Evolutionary conservation across 2,329 filamentous ascomycete species (phyloP), one percentile per base, ranked within the genome.

Genomic region (Venturia carpophila): DNA sequence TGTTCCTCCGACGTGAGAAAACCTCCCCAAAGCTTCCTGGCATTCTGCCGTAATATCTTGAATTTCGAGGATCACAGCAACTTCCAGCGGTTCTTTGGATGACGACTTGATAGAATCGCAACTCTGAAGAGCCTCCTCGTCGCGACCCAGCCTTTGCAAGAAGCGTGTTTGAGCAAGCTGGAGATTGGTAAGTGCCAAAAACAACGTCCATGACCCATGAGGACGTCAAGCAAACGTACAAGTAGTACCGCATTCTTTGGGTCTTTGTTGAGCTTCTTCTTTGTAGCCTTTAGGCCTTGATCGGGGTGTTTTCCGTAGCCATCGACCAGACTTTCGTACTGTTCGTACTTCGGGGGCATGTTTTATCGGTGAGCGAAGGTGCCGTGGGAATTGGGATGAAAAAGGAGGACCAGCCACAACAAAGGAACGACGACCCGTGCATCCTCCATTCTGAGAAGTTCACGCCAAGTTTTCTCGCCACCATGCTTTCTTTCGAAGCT

Each of bases 131-230:
- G 64, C 64, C 21, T 63, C 58, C 17, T 66, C 39, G 19, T 42
- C 39, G 3, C 60, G 58, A 7, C 64, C 60, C 1, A 64, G 42
- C 19, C 60, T 19, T 43, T 43, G 60, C 19, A 66, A 24, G 30
- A 66, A 63, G 10, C 37, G 34, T 17, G 60, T 60, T 63, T 66
- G 60, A 30, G 64, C 64, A 24, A 66, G 58, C 64, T 66, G 62
- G 27, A 55, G 43, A 39, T 30, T 39, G 24, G 21, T 61, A 19
- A 37, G 43, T 45, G 13, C 30, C 43, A 63, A 24, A 45, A 24
- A 47, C 19, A 52, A 62, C 52, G 17, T 61, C 1, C 13, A 65
- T 30, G 43, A 42, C n/a, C 10, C 5, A 10, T 27, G 4, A 41
- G 5, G 63, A 60, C 27, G 43, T 37, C 21, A 34, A 10, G 1